phyloP scores from a whole-genome alignment of 352 stramenopile species.

The Phytophthora constricta region DNA sequence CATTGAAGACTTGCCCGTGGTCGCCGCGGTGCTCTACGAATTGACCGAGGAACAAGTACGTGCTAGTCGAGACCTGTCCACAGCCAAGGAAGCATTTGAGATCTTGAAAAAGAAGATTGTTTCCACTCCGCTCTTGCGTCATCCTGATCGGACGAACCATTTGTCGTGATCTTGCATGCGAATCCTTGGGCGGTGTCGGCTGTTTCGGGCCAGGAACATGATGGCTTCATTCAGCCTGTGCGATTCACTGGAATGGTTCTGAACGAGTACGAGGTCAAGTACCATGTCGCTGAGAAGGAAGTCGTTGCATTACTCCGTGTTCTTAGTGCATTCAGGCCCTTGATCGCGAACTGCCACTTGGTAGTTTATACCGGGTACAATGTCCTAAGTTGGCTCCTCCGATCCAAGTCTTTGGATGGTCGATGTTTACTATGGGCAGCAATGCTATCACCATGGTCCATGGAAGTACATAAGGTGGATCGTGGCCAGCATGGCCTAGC shows the following conservation, averaged over 20 bases:
- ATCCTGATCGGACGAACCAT: conserved; percentile 2
- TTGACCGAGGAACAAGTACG: background rate
- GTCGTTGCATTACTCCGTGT: background rate
- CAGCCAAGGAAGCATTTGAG: conserved; percentile 6
- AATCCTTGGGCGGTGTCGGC: conserved; percentile 9
- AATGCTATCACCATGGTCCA: background rate
- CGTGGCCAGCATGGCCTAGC: background rate
- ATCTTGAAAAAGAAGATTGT: conserved; percentile 8
- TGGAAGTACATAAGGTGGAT: background rate
- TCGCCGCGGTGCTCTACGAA: background rate
- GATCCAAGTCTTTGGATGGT: background rate
- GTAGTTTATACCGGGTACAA: background rate
- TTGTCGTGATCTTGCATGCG: conserved; percentile 9
- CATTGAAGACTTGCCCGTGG: background rate
- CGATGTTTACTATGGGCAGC: background rate
- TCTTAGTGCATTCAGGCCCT: background rate
- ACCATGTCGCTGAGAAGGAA: background rate
- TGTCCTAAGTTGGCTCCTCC: background rate
- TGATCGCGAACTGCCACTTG: background rate
- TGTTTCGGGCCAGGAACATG: background rate
- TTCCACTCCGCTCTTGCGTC: conserved; percentile 5
- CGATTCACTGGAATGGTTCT: background rate
- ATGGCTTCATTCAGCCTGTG: background rate
- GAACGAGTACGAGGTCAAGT: background rate
- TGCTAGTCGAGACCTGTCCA: background rate